These are phyloP conservation scores for Leishmania guyanensis DNA, from an alignment of 208 protist genomes.

Conservation along the genomic window DNA sequence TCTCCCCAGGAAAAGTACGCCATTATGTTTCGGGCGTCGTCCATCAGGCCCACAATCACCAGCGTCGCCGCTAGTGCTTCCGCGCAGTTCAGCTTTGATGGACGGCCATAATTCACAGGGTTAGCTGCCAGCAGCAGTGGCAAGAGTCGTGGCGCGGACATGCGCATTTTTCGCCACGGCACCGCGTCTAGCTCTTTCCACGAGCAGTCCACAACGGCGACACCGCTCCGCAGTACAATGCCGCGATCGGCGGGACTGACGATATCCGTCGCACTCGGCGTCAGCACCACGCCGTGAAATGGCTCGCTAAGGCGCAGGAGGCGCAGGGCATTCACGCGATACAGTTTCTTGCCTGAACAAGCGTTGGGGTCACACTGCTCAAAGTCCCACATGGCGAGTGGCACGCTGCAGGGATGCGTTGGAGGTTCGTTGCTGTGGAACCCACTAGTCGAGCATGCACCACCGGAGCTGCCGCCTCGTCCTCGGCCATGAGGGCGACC, in stretches of 20 bases:
- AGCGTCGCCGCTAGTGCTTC: slow-evolving; percentile 97
- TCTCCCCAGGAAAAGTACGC: slow-evolving; percentile 97
- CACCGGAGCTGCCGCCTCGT: slow-evolving; percentile 27
- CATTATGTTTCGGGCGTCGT: slow-evolving; percentile 93
- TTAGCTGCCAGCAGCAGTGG: slow-evolving; percentile 99
- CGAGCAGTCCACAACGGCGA: slow-evolving; percentile 99
- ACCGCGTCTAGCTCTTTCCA: slow-evolving; percentile 97
- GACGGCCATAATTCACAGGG: slow-evolving; percentile 99
- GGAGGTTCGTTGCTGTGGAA: slow-evolving; percentile 45
- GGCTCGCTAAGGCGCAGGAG: slow-evolving; percentile 86
- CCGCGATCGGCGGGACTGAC: slow-evolving; percentile 94
- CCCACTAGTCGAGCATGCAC: slow-evolving; percentile 22
- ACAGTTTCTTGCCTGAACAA: slow-evolving; percentile 97
- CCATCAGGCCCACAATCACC: slow-evolving; percentile 93
- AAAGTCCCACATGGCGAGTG: slow-evolving; percentile 98
- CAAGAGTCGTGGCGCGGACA: slow-evolving; percentile 88
- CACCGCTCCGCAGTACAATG: slow-evolving; percentile 86
- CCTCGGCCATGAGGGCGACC: slow-evolving; percentile 31
- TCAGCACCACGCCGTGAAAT: slow-evolving; percentile 96
- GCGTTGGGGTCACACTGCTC: slow-evolving; percentile 98
- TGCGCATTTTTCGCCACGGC: slow-evolving; percentile 94
- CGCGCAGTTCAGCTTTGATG: slow-evolving; percentile 97
- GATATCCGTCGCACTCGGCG: slow-evolving; percentile 91
- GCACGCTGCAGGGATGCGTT: slow-evolving; percentile 73
- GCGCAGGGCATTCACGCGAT: slow-evolving; percentile 88